Evolutionary conservation across 768 basidiomycete species (phyloP).

Genomic region (Suillus plorans): DNA sequence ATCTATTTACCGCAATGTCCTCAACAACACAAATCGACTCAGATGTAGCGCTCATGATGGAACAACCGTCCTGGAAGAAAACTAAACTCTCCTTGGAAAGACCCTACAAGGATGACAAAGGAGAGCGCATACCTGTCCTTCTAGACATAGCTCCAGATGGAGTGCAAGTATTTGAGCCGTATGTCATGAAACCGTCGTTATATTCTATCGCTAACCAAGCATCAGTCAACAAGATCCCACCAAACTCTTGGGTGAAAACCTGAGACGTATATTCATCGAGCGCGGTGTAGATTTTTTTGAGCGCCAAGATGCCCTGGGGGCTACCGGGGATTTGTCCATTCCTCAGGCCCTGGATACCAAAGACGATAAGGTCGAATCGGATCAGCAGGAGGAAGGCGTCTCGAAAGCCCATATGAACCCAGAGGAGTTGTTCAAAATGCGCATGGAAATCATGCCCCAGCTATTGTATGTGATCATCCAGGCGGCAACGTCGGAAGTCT

Average conservation of each 20-base stretch:
- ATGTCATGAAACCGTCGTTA: conserved; percentile 26
- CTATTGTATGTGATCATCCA: conserved; percentile 56
- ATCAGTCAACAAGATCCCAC: conserved; percentile 55
- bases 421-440: conserved; percentile 74
- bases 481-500: neutral
- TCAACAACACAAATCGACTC: neutral
- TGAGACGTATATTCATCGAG: conserved; percentile 70
- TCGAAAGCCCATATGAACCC: conserved; percentile 56
- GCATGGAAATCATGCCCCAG: conserved; percentile 66
- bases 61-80: conserved; percentile 52
- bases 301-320: conserved; percentile 32
- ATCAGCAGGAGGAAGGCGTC: conserved; percentile 21
- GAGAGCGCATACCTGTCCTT: conserved; percentile 58
- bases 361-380: conserved; percentile 28
- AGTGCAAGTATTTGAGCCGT: conserved; percentile 72
- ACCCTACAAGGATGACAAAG: conserved; percentile 79
- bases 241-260: conserved; percentile 59
- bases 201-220: conserved; percentile 17
- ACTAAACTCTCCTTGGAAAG: conserved; percentile 71
- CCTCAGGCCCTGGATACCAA: conserved; percentile 27
- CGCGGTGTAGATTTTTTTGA: conserved; percentile 79
- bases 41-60: conserved; percentile 14
- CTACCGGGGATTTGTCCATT: conserved; percentile 20
- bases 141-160: conserved; percentile 73
- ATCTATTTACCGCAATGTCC: neutral